Base-by-base conservation (phyloP, 257 asterid species). In the Salvia splendens region DNA sequence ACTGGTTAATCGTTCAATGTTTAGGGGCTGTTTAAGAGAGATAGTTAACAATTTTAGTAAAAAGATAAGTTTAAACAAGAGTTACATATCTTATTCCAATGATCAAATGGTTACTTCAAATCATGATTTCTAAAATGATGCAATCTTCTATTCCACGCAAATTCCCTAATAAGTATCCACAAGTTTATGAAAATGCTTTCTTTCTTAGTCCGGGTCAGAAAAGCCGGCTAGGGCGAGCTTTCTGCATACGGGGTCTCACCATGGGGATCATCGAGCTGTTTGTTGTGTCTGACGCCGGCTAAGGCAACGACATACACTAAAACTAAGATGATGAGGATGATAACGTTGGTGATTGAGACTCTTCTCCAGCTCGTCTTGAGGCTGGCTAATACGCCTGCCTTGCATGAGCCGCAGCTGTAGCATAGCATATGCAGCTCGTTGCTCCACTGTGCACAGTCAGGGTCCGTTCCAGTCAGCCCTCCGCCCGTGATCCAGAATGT, bases 301-400 rank as follows among this genome's bases (percentile, higher is more conserved):
- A 83, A 81, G 6, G 95, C 95, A 11, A 84, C 74, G 7, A 81
- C 91, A 12, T 92, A 89, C 12, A 80, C 67, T 8, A 89, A 64
- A 5, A 87, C 95, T 5, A 92, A 84, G 69, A 89, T 65, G 60
- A 92, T 80, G 56, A 89, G 41, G 66, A 92, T 80, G 30, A 89
- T 80, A 8, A 87, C 76, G 77, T 92, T 87, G 82, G 89, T 72
- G 7, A 89, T 80, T 0, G 95, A 87, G 12, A 86, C 98, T 75
- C 78, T 86, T 58, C 97, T 87, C 98, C 98, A 92, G 65, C 96
- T 89, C 78, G 50, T 83, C 87, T 80, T 86, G 40, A 92, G 60
- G 89, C 95, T 92, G 65, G 87, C 97, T 32, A 92, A 32, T 11
- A 89, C 95, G 2, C 98, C 97, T 0, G 98, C 98, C 65, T 87